phyloP scores from a whole-genome alignment of 306 rosid species.

The Acacia crassicarpa region DNA sequence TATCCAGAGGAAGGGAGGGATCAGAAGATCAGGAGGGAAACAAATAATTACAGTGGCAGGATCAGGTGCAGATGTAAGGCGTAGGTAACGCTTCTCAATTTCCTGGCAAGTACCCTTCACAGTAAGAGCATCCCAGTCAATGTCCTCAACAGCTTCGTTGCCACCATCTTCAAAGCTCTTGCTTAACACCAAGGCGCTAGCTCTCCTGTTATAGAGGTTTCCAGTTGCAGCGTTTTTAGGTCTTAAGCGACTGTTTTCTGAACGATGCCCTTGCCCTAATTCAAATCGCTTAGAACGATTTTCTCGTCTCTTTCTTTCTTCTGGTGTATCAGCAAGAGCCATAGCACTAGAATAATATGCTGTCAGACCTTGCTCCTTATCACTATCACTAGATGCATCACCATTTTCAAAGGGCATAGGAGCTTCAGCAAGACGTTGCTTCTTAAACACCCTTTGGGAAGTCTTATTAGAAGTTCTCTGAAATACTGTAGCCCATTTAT shows the following conservation, averaged over 20 bases:
- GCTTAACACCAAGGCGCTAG: constrained; percentile 76
- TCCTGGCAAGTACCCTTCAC: constrained; percentile 98
- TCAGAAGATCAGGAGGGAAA: neutral
- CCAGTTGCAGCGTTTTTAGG: constrained; percentile 64
- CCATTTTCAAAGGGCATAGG: constrained; percentile 55
- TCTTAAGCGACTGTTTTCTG: constrained; percentile 57
- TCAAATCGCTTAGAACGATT: constrained; percentile 93
- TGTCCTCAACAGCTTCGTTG: constrained; percentile 93
- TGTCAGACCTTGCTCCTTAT: constrained; percentile 75
- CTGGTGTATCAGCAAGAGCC: constrained; percentile 75
- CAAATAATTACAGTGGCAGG: constrained; percentile 72
- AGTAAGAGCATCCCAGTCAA: constrained; percentile 99
- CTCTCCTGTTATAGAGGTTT: constrained; percentile 74
- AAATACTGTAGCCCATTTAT: constrained; percentile 51
- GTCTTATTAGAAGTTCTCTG: constrained; percentile 61
- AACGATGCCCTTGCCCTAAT: constrained; percentile 66
- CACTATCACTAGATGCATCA: constrained; percentile 87
- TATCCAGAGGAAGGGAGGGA: neutral
- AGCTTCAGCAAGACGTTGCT: constrained; percentile 72
- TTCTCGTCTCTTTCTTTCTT: constrained; percentile 93
- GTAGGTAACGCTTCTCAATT: constrained; percentile 93
- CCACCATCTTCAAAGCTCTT: constrained; percentile 75
- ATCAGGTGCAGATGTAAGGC: constrained; percentile 98
- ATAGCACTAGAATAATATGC: constrained; percentile 71
- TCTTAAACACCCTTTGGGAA: constrained; percentile 66